A percentile compares a stretch with the other conserved stretches of the same genome.
These are phyloP conservation scores for Bolboschoenoplectus hybrid DNA, from an alignment of 202 grass and related monocot species.

Conservation along the genomic window DNA sequence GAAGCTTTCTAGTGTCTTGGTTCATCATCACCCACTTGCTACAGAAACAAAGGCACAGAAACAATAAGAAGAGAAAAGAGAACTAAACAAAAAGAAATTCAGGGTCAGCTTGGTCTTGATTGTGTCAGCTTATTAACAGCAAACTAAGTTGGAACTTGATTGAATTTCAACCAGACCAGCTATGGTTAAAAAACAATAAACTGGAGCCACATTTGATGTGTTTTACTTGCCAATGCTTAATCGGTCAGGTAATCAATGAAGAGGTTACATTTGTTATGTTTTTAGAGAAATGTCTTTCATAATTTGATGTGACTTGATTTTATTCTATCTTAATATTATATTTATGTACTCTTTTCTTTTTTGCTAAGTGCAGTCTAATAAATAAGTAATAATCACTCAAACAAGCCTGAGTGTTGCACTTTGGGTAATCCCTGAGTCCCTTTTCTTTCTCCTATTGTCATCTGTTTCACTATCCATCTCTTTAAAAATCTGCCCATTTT, in stretches of 20 bases:
- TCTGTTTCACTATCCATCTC: neutral
- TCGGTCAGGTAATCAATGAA: neutral
- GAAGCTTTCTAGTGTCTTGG: constrained; percentile 95
- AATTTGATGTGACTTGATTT: neutral
- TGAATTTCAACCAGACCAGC: neutral
- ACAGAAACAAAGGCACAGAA: constrained; percentile 35
- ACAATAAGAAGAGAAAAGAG: neutral
- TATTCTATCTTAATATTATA: neutral
- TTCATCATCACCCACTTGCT: constrained; percentile 99
- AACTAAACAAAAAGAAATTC: neutral
- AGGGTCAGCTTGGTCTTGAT: neutral
- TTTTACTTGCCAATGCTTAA: constrained; percentile 3
- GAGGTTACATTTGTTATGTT: neutral
- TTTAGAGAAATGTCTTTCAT: neutral
- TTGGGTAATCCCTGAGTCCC: neutral
- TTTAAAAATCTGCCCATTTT: too few relatives aligned
- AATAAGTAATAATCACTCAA: neutral
- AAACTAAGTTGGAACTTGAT: neutral
- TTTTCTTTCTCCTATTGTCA: neutral
- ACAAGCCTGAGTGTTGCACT: neutral
- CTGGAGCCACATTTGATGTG: neutral
- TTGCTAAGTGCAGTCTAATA: neutral
- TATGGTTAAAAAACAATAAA: neutral
- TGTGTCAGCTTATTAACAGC: neutral
- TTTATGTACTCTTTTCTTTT: neutral